A percentile compares a stretch with the other conserved stretches of the same genome.
Conservation (phyloP, 257 asterid genomes). For the Orobanche coerulescens region DNA sequence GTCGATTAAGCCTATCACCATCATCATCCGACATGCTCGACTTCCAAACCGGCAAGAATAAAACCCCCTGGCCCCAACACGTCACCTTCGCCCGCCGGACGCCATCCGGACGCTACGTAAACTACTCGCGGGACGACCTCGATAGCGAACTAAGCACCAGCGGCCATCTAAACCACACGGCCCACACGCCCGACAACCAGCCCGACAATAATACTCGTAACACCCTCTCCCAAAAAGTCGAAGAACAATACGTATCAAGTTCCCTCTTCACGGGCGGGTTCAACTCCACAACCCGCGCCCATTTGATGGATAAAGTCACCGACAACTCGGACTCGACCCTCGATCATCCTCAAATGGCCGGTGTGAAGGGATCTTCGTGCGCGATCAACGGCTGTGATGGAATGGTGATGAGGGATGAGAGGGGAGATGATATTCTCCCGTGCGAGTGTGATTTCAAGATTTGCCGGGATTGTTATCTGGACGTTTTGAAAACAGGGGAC, state of each 20-base stretch:
- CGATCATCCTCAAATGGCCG: slow-evolving; percentile 63
- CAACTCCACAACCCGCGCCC: slow-evolving; percentile 49
- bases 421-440: slow-evolving; percentile 60
- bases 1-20: slow-evolving; percentile 40
- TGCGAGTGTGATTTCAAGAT: slow-evolving; percentile 76
- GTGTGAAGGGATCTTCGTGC: slow-evolving; percentile 58
- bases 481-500: slow-evolving; percentile 53
- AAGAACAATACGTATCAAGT: slow-evolving; percentile 57
- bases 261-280: slow-evolving; percentile 71
- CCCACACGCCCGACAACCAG: slow-evolving; percentile 69
- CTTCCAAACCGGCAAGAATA: slow-evolving; percentile 42
- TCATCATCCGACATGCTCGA: slow-evolving; percentile 46
- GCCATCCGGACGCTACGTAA: slow-evolving; percentile 53
- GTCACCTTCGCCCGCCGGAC: slow-evolving; percentile 47
- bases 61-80: slow-evolving; percentile 45
- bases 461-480: slow-evolving; percentile 60
- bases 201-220: slow-evolving; percentile 23
- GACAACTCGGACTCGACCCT: slow-evolving; percentile 40
- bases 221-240: slow-evolving; percentile 46
- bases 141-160: slow-evolving; percentile 53
- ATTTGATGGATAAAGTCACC: slow-evolving; percentile 56
- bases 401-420: slow-evolving; percentile 58
- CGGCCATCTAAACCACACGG: slow-evolving; percentile 49
- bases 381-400: slow-evolving; percentile 58
- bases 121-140: slow-evolving; percentile 50